Evolutionary conservation across 768 basidiomycete species (phyloP).

Genomic region (Rhodosporidiobolus odoratus): DNA sequence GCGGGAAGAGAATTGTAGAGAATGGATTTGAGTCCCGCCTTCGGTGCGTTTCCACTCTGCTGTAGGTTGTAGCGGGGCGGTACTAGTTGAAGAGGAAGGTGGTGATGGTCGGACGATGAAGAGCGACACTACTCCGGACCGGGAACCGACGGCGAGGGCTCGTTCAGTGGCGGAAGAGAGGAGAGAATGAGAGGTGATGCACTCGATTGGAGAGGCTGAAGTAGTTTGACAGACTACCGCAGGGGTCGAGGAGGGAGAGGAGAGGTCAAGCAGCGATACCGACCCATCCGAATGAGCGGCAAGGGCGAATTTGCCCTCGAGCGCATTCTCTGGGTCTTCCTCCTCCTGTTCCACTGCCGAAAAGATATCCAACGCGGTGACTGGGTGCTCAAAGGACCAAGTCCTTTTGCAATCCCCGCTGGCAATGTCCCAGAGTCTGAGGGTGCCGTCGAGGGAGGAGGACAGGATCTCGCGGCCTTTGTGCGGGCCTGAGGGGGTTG

Average conservation of each 20-base stretch:
- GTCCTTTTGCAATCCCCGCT: conserved; percentile 53
- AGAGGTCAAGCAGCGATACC: not conserved
- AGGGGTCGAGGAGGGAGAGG: not conserved
- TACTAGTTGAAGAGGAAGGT: not conserved
- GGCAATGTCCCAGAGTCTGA: conserved; percentile 69
- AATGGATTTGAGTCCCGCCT: not conserved
- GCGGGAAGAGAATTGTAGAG: not conserved
- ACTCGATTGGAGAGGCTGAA: not conserved
- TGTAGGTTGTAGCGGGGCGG: not conserved
- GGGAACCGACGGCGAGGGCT: not conserved
- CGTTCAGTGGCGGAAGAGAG: not conserved
- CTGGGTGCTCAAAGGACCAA: conserved; percentile 3
- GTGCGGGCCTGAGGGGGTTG: conserved; percentile 5
- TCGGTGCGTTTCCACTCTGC: not conserved
- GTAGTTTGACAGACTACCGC: not conserved
- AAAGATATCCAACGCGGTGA: conserved; percentile 8
- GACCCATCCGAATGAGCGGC: conserved; percentile 17
- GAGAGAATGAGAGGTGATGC: not conserved
- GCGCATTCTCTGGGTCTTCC: conserved; percentile 2
- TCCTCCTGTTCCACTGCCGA: not conserved
- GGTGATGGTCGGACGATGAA: not conserved
- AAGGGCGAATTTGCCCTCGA: conserved; percentile 1
- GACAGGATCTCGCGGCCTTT: conserved; percentile 65
- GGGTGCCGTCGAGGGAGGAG: conserved; percentile 61
- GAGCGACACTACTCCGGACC: conserved; percentile 4